These are phyloP conservation scores for Globisporangium okanoganense DNA, from an alignment of 352 stramenopile genomes.

Conservation along the genomic window DNA sequence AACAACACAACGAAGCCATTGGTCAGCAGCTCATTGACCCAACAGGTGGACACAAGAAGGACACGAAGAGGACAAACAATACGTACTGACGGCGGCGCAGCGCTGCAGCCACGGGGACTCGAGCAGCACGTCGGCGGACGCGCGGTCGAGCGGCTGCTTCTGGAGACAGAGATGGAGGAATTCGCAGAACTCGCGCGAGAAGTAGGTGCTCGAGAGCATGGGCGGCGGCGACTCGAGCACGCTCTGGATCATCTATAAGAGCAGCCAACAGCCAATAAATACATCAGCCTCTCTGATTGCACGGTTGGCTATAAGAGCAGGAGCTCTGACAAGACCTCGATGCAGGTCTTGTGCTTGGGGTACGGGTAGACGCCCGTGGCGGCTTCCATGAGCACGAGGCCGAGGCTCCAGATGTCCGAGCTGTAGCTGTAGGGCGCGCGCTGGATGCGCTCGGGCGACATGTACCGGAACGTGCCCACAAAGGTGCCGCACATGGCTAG, in stretches of 20 bases:
- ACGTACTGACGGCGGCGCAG: constrained; percentile 61
- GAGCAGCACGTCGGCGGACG: constrained; percentile 55
- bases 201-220: constrained; percentile 59
- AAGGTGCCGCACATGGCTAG: constrained; percentile 93
- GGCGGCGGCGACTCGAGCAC: constrained; percentile 68
- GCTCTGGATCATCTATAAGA: constrained; percentile 59
- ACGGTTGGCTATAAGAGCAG: too few species aligned
- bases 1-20: not conserved
- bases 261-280: not conserved
- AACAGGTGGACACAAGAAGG: not conserved
- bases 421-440: constrained; percentile 86
- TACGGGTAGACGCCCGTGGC: constrained; percentile 89
- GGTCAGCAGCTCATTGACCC: not conserved
- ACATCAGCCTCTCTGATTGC: too few species aligned
- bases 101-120: constrained; percentile 71
- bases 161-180: constrained; percentile 67
- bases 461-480: constrained; percentile 92
- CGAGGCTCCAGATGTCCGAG: constrained; percentile 93
- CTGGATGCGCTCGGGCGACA: constrained; percentile 90
- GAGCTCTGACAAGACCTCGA: too few species aligned
- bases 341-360: constrained; percentile 69
- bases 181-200: constrained; percentile 68
- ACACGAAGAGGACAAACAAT: constrained; percentile 21
- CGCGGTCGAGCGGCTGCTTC: constrained; percentile 61
- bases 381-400: constrained; percentile 90